A percentile compares a stretch with the other conserved stretches of the same genome.
phyloP scores from a whole-genome alignment of 768 basidiomycete species.

The Boletus rubescentipes region DNA sequence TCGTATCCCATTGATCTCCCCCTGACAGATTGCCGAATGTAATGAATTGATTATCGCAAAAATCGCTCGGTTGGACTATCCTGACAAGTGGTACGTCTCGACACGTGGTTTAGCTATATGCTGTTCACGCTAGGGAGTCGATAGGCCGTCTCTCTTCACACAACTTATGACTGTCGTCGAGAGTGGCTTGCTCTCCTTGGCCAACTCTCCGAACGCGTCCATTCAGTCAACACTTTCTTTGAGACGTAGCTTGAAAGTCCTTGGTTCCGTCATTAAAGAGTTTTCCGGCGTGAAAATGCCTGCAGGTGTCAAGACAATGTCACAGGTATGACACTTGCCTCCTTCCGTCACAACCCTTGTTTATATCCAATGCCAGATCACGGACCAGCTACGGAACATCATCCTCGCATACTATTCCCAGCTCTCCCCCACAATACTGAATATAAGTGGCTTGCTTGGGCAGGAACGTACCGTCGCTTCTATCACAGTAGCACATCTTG shows the following conservation, averaged over 20 bases:
- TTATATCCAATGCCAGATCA: slow-evolving; percentile 18
- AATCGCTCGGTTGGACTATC: slow-evolving; percentile 77
- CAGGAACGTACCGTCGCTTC: slow-evolving; percentile 42
- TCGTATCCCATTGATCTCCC: slow-evolving; percentile 2
- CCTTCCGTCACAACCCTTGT: background rate
- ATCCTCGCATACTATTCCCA: slow-evolving; percentile 63
- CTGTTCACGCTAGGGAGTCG: background rate
- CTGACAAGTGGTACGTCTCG: slow-evolving; percentile 59
- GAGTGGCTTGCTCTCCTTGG: slow-evolving; percentile 49
- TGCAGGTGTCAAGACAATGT: slow-evolving; percentile 64
- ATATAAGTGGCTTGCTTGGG: slow-evolving; percentile 35
- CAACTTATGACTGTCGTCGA: slow-evolving; percentile 57
- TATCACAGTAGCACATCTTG: slow-evolving; percentile 59
- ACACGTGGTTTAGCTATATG: background rate
- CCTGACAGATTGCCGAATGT: slow-evolving; percentile 62
- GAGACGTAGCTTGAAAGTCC: slow-evolving; percentile 58
- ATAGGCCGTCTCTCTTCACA: slow-evolving; percentile 27
- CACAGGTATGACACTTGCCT: slow-evolving; percentile 41
- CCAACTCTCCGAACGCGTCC: slow-evolving; percentile 41
- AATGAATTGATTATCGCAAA: slow-evolving; percentile 75
- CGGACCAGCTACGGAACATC: slow-evolving; percentile 43
- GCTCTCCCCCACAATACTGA: slow-evolving; percentile 37
- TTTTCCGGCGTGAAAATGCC: slow-evolving; percentile 69
- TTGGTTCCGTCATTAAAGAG: slow-evolving; percentile 70
- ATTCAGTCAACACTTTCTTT: slow-evolving; percentile 48